Base-by-base conservation (phyloP, 176 grass and related monocot genomes). In the Paspalum vaginatum region DNA sequence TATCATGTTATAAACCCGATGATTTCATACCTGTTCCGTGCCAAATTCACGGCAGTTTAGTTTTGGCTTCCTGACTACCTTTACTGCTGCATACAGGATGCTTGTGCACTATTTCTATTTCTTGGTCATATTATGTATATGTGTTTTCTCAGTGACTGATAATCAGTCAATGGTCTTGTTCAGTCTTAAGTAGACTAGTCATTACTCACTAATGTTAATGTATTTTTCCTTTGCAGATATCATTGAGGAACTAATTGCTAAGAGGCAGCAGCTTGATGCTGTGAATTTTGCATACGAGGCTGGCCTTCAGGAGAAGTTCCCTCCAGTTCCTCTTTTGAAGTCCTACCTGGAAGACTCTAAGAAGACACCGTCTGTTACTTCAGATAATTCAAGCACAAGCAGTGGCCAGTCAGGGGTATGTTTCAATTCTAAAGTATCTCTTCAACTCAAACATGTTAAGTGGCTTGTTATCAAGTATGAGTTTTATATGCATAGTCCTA, bases 201-300 rank as follows among this genome's bases (percentile, higher is more conserved):
- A 69, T 27, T 61, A 18, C 42, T 50, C 50, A n/a, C 22, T 52
- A 16, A 38, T 16, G 54, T 41, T 32, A 3, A 32, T 32, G 32
- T 32, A 32, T 11, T 65, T 5, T 73, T 57, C 45, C 79, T 74
- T 85, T 88, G 68, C 60, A 97, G 94, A 88, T 90, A 94, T 97
- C 70, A 85, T 97, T 1, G 91, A 87, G 77, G 91, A 97, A 80
- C 76, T 94, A 26, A 97, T 97, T 85, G 75, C 64, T 41, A 97
- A 94, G 81, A 92, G 91, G 26, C 94, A 97, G 76, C 89, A 97
- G 55, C 89, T 97, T 68, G 91, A 97, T 56, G 94, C 94, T 44
- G 92, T 97, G 45, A 97, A 94, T 84, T 97, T 97, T 16, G 72
- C 89, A 65, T 93, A 94, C 65, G 94, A 97, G 72, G 87, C 94